A percentile compares a stretch with the other conserved stretches of the same genome.
phyloP scores from a whole-genome alignment of 305 asterid species.

The Caryopteris hybrid region DNA sequence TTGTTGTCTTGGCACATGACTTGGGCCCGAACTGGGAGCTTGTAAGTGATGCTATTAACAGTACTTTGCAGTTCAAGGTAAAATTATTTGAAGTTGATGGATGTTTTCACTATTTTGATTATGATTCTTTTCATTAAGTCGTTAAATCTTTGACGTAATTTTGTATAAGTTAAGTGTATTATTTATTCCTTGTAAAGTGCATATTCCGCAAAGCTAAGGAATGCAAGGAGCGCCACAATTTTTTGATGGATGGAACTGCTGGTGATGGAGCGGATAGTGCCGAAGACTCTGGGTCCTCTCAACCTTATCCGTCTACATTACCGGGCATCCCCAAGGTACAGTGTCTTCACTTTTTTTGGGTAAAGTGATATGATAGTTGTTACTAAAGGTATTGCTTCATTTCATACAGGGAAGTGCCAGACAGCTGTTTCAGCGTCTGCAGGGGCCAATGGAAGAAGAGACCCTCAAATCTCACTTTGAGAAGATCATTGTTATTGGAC shows the following conservation, averaged over 20 bases:
- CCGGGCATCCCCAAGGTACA: constrained; percentile 87
- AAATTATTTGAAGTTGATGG: constrained; percentile 11
- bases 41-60: constrained; percentile 74
- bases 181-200: constrained; percentile 38
- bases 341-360: constrained; percentile 10
- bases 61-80: constrained; percentile 73
- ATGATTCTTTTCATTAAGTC: no score
- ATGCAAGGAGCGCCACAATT: constrained; percentile 74
- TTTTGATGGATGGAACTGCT: constrained; percentile 65
- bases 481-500: constrained; percentile 53
- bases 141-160: no score
- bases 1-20: constrained; percentile 80
- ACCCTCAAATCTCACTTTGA: constrained; percentile 76
- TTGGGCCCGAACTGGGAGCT: constrained; percentile 94
- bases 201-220: constrained; percentile 77
- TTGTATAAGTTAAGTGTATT: no score
- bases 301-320: constrained; percentile 71
- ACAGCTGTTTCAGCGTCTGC: constrained; percentile 78
- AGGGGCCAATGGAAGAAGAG: constrained; percentile 83
- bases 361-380: constrained; percentile 5
- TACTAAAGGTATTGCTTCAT: constrained; percentile 17
- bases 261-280: constrained; percentile 86
- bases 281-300: constrained; percentile 81
- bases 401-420: constrained; percentile 72
- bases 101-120: neutral